Evolutionary conservation across 495 filamentous ascomycete species (phyloP).

Genomic region (Zalerion maritima): DNA sequence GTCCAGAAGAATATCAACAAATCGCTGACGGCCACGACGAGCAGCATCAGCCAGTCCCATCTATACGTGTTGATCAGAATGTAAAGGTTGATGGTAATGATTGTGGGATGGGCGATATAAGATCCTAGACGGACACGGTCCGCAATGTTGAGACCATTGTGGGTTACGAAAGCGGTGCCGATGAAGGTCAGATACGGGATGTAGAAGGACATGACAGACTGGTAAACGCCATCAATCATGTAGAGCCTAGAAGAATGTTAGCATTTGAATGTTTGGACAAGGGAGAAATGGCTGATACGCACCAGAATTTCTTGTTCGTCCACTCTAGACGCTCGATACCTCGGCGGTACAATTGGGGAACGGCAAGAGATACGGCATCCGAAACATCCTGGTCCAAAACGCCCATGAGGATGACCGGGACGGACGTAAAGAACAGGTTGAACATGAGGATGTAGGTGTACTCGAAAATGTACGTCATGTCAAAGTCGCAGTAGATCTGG

Average conservation of each 20-base stretch:
- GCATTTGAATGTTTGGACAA: constrained; percentile 8
- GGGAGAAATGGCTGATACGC: constrained; percentile 13
- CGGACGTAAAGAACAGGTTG: constrained; percentile 93
- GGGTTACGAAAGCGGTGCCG: constrained; percentile 48
- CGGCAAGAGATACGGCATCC: constrained; percentile 83
- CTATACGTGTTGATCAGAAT: constrained; percentile 90
- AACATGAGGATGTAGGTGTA: constrained; percentile 94
- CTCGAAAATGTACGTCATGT: constrained; percentile 91
- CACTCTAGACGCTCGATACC: constrained; percentile 96
- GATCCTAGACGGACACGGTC: constrained; percentile 73
- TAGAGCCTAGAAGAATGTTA: constrained; percentile 53
- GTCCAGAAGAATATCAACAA: constrained; percentile 95
- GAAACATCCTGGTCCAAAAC: constrained; percentile 95
- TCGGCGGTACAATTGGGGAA: constrained; percentile 88
- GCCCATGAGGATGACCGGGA: constrained; percentile 92
- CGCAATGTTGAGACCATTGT: constrained; percentile 53
- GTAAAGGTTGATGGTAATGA: constrained; percentile 82
- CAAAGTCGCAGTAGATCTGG: constrained; percentile 88
- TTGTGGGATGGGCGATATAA: constrained; percentile 62
- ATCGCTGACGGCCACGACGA: constrained; percentile 68
- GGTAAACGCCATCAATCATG: constrained; percentile 90
- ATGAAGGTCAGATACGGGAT: constrained; percentile 72
- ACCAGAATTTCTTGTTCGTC: constrained; percentile 97
- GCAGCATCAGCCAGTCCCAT: constrained; percentile 89
- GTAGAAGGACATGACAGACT: constrained; percentile 85